Conservation (phyloP, 2,329 filamentous ascomycete genomes). For the Colletotrichum sp. region DNA sequence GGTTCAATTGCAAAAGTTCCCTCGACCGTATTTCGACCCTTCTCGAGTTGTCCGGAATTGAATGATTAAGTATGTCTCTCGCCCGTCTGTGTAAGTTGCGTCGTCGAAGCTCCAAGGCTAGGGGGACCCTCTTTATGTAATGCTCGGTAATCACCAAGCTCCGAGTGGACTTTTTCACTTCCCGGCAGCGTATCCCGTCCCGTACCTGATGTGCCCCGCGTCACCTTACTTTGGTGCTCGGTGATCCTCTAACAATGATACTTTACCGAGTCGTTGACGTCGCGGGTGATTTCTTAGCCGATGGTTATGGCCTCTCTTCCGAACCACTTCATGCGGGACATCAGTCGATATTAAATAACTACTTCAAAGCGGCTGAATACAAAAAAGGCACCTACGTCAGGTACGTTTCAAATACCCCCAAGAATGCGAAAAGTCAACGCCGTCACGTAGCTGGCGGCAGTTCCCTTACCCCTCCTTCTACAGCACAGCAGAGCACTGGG, state of each 20-base stretch:
- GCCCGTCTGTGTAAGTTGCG: background rate
- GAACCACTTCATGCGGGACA: background rate
- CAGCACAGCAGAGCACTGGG: too few relatives aligned
- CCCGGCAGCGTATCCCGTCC: background rate
- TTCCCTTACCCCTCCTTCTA: background rate
- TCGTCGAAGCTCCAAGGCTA: background rate
- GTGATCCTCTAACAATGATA: background rate
- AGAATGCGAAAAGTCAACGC: background rate
- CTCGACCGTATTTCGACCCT: too few relatives aligned
- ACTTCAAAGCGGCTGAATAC: background rate
- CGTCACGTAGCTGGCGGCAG: background rate
- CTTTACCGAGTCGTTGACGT: background rate
- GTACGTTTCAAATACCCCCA: background rate
- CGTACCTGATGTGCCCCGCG: background rate
- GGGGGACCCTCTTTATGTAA: constrained; percentile 17
- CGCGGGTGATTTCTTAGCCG: background rate
- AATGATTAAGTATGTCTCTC: background rate
- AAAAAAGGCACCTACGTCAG: background rate
- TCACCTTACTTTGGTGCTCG: too few relatives aligned
- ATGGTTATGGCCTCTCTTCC: background rate
- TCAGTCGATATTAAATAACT: background rate
- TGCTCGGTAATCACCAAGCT: constrained; percentile 20
- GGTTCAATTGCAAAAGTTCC: background rate
- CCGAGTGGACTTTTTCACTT: background rate
- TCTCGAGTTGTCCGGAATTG: background rate